Conservation (phyloP, 164 flowering plant species). For the Berberis thunbergii region DNA sequence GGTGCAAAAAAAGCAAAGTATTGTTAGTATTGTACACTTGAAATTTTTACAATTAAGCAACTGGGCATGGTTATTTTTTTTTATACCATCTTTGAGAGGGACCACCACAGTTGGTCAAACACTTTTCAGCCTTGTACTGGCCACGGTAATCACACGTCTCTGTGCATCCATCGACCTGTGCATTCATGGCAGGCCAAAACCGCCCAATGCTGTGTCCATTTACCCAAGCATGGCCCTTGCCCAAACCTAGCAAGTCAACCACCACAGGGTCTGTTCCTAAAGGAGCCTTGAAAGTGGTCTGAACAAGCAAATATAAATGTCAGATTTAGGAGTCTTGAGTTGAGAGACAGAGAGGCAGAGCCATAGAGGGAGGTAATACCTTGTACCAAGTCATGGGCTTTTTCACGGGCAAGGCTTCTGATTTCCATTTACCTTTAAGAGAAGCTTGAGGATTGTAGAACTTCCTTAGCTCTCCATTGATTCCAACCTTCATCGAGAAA, state of each 20-base stretch:
- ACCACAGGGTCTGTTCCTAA: conserved; percentile 58
- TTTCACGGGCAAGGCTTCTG: conserved; percentile 21
- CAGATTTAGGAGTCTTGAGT: background rate
- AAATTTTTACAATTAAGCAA: background rate
- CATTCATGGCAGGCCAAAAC: conserved; percentile 45
- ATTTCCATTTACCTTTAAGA: conserved; percentile 19
- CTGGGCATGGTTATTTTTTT: background rate
- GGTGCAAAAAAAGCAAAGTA: background rate
- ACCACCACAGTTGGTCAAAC: conserved; percentile 39
- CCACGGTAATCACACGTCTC: conserved; percentile 64
- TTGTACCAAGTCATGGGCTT: conserved; percentile 59
- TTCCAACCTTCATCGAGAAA: conserved; percentile 19
- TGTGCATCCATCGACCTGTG: conserved; percentile 33
- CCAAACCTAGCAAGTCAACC: conserved; percentile 58
- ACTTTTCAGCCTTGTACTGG: conserved; percentile 28
- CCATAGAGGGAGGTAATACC: conserved; percentile 20
- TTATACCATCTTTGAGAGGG: conserved; percentile 66
- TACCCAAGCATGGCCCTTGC: conserved; percentile 77
- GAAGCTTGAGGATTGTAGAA: conserved; percentile 11
- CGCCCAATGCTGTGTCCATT: conserved; percentile 64
- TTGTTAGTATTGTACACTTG: background rate
- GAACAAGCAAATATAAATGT: background rate
- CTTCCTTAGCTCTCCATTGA: conserved; percentile 29
- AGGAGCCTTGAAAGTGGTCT: conserved; percentile 64
- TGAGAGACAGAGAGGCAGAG: background rate